Evolutionary conservation across 768 basidiomycete genomes (phyloP), one percentile per base, ranked within the genome.

Genomic region (Termitomyces sp.): DNA sequence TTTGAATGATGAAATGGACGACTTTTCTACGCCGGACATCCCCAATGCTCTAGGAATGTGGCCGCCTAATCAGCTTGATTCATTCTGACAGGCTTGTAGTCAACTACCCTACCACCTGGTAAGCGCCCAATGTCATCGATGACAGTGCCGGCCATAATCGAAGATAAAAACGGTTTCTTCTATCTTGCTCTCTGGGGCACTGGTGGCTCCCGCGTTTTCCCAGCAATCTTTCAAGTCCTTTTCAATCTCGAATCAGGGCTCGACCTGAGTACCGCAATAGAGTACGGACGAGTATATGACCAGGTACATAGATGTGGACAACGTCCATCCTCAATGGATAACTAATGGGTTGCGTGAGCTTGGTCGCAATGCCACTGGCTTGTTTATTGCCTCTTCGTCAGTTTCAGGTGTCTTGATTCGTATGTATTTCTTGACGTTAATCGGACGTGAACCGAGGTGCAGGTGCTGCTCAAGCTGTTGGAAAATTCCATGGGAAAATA

Each of bases 1-100:
- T 49, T 71, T 98, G 42, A 98, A 98, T 64, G 85, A 98, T 64
- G 91, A 95, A 81, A 91, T 93, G 89, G 91, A 94, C 60, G 96
- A 98, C 69, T 98, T 98, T 69, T 89, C 93, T 10, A 86, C 76
- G 1, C 95, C 94, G 1, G 93, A 89, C 2, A 69, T 72, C 16
- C 81, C 91, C 6, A 96, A 97, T 63, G 83, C 76, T 2, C 95
- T 93, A 65, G 93, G 89, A 0, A 71, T 95, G 46, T 83, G 74
- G 72, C 88, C 93, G 40, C 9, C 27, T 23, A 25, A 27, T 11
- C 12, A 5, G 42, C 41, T 9, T 28, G 54, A 42, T 16, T 56
- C 51, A n/a, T 30, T 46, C 39, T 57, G 37, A 54, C 21, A 40
- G 52, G 42, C 61, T 59, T 11, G 12, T 39, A 93, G 91, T 84